phyloP scores from a whole-genome alignment of 2,329 filamentous ascomycete species.

The Colletotrichum aenigma region DNA sequence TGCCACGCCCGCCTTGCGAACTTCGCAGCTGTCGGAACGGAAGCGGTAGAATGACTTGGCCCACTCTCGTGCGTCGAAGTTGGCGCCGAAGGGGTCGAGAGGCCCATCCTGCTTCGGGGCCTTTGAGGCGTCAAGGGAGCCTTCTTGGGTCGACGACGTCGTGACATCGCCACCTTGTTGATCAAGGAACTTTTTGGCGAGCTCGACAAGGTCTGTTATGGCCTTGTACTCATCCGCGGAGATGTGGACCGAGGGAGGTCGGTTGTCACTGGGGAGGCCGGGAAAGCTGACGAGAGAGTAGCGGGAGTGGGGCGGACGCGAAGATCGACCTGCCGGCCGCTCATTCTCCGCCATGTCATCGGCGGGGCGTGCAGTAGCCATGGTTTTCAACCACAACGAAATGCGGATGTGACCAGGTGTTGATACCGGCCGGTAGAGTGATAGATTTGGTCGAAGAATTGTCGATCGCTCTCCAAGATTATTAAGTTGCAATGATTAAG shows the following conservation, averaged over 20 bases:
- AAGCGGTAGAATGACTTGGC: constrained; percentile 29
- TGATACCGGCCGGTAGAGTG: background rate
- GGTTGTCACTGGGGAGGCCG: background rate
- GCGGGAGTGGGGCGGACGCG: background rate
- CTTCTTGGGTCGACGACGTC: background rate
- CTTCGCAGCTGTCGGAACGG: constrained; percentile 27
- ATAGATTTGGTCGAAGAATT: background rate
- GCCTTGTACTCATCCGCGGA: constrained; percentile 12
- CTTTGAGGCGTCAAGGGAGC: background rate
- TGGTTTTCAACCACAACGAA: background rate
- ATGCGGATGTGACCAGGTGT: background rate
- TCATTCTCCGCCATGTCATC: background rate
- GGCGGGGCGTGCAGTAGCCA: background rate
- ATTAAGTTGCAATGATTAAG: background rate
- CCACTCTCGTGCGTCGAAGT: constrained; percentile 52
- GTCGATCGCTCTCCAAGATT: background rate
- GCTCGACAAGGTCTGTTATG: constrained; percentile 11
- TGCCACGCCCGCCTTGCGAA: constrained; percentile 36
- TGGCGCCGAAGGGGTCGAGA: constrained; percentile 51
- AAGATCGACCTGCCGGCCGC: background rate
- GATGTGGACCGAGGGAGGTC: constrained; percentile 2
- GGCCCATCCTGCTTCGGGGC: constrained; percentile 17
- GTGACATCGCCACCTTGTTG: background rate
- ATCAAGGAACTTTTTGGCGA: constrained; percentile 7
- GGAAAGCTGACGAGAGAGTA: constrained; percentile 2